These are phyloP conservation scores for Colletotrichum liaoningense DNA, from an alignment of 2,329 filamentous ascomycete genomes.

Conservation along the genomic window DNA sequence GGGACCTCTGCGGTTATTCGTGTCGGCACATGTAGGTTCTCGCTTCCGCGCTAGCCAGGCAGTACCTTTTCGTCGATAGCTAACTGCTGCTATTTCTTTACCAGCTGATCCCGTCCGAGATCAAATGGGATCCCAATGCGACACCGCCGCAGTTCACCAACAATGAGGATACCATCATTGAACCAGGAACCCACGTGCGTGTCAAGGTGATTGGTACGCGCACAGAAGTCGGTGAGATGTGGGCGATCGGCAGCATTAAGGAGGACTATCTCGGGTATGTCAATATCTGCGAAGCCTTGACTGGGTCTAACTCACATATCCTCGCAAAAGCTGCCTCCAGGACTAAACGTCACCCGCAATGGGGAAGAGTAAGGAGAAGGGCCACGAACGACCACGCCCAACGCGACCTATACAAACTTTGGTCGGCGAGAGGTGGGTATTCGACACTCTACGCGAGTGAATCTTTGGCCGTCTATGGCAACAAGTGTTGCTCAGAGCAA, in stretches of 20 bases:
- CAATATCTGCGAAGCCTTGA: background rate
- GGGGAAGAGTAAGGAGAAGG: background rate
- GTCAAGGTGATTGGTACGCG: constrained; percentile 95
- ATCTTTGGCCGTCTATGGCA: background rate
- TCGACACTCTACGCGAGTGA: background rate
- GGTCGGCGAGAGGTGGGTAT: background rate
- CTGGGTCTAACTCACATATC: constrained; percentile 28
- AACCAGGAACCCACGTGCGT: constrained; percentile 91
- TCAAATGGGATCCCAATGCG: constrained; percentile 95
- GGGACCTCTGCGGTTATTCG: constrained; percentile 82
- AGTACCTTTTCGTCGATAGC: constrained; percentile 22
- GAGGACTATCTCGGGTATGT: constrained; percentile 78
- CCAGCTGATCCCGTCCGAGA: constrained; percentile 89
- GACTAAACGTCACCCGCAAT: constrained; percentile 20
- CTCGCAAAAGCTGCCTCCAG: constrained; percentile 34
- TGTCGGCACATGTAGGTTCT: constrained; percentile 80
- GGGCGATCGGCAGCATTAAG: constrained; percentile 97
- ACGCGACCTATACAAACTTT: background rate
- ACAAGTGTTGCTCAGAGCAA: constrained; percentile 16
- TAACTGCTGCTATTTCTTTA: constrained; percentile 40
- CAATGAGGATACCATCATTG: constrained; percentile 92
- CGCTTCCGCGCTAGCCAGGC: constrained; percentile 32
- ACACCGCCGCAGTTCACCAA: constrained; percentile 98
- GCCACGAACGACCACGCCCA: background rate
- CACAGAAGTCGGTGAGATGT: constrained; percentile 94